phyloP scores from a whole-genome alignment of 2,329 filamentous ascomycete genomes.

The Ambrosiella cleistominuta region DNA sequence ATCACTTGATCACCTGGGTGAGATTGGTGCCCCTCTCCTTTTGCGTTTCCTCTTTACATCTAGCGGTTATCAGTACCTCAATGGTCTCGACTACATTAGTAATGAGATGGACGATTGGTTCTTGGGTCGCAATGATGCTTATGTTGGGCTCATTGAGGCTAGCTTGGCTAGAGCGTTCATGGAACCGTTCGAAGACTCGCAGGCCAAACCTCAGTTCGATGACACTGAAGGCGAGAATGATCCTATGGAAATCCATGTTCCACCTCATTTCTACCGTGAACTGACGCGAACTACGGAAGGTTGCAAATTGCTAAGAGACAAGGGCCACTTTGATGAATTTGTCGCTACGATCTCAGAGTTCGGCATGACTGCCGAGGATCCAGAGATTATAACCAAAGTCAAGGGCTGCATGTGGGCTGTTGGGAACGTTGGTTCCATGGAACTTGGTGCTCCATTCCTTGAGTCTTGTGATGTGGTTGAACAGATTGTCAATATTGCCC shows the following conservation, averaged over 20 bases:
- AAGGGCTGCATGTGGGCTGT: constrained; percentile 97
- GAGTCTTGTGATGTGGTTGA: constrained; percentile 79
- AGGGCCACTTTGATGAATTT: constrained; percentile 94
- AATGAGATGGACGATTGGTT: constrained; percentile 99
- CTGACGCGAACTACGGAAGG: constrained; percentile 84
- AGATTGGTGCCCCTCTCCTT: constrained; percentile 85
- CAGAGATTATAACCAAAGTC: constrained; percentile 75
- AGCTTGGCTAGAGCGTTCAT: constrained; percentile 73
- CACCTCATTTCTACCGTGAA: constrained; percentile 96
- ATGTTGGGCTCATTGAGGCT: constrained; percentile 88
- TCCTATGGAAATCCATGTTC: constrained; percentile 50
- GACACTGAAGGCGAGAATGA: constrained; percentile 39
- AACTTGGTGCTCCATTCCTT: constrained; percentile 83
- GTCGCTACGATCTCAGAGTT: constrained; percentile 74
- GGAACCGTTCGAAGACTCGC: constrained; percentile 41
- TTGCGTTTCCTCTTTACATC: constrained; percentile 88
- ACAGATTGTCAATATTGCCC: constrained; percentile 74
- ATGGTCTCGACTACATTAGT: constrained; percentile 94
- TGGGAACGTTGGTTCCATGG: constrained; percentile 96
- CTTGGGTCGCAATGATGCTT: constrained; percentile 87
- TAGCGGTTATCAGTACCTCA: constrained; percentile 92
- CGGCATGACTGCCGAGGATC: constrained; percentile 67
- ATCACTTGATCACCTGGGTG: constrained; percentile 82
- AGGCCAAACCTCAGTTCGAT: constrained; percentile 40
- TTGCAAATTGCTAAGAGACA: constrained; percentile 73